Evolutionary conservation across 805 yeast genomes (phyloP).

Genomic region (Saccharomycopsis fibuligera): DNA sequence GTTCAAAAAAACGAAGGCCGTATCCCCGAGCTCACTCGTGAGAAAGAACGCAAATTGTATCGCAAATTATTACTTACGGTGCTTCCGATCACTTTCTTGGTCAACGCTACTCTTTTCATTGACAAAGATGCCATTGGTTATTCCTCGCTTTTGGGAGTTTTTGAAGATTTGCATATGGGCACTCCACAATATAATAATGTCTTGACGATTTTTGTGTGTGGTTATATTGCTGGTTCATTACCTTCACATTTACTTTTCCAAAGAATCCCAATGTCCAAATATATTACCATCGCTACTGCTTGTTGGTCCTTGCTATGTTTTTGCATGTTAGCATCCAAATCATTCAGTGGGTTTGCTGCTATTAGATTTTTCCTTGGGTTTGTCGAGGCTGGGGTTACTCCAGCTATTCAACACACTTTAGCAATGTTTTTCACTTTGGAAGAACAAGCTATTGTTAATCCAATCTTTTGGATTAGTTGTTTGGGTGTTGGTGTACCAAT

Average conservation of each 20-base stretch:
- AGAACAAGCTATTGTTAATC: slow-evolving; percentile 40
- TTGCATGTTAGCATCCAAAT: slow-evolving; percentile 24
- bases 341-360: slow-evolving; percentile 27
- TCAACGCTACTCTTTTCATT: slow-evolving; percentile 35
- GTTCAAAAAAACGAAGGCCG: slow-evolving; percentile 30
- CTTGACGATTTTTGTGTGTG: slow-evolving; percentile 13
- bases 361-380: slow-evolving; percentile 36
- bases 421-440: slow-evolving; percentile 35
- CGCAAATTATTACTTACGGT: slow-evolving; percentile 34
- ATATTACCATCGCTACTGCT: slow-evolving; percentile 32
- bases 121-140: slow-evolving; percentile 48
- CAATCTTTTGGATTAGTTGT: slow-evolving; percentile 40
- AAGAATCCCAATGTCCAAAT: slow-evolving; percentile 35
- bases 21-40: slow-evolving; percentile 36
- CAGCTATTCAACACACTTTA: slow-evolving; percentile 39
- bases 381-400: slow-evolving; percentile 39
- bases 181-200: neutral
- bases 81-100: slow-evolving; percentile 33
- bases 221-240: slow-evolving; percentile 27
- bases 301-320: slow-evolving; percentile 34
- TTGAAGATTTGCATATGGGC: slow-evolving; percentile 22
- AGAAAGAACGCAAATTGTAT: slow-evolving; percentile 33
- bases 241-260: slow-evolving; percentile 36
- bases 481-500: slow-evolving; percentile 29
- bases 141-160: slow-evolving; percentile 42